phyloP scores from a whole-genome alignment of 2,329 filamentous ascomycete genomes.

The Venturiaceae sp. region DNA sequence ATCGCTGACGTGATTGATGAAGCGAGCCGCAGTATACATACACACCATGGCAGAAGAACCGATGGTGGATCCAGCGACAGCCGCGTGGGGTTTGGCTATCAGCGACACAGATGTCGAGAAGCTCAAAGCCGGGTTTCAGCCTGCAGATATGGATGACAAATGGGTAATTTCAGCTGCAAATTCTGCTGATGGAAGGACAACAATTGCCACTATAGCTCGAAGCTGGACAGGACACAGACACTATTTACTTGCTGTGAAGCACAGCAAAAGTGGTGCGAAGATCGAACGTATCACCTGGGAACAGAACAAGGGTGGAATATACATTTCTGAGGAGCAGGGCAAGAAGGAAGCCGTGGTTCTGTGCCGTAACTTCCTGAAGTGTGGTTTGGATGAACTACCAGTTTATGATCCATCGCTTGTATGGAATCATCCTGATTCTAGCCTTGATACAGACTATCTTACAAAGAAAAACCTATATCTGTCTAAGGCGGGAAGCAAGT shows the following conservation, averaged over 20 bases:
- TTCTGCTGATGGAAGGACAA: background rate
- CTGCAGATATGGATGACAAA: background rate
- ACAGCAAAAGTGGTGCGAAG: background rate
- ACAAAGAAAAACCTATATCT: too few species aligned
- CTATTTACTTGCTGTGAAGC: background rate
- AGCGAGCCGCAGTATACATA: too few species aligned
- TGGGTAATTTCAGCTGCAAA: background rate
- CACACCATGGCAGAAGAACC: too few species aligned
- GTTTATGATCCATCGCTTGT: background rate
- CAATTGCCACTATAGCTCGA: background rate
- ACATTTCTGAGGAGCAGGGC: background rate
- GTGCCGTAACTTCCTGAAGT: background rate
- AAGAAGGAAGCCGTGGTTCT: background rate
- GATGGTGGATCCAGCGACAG: background rate
- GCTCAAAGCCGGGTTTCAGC: background rate
- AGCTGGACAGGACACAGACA: background rate
- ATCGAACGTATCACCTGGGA: background rate
- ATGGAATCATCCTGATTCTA: background rate
- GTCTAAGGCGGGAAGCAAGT: too few species aligned
- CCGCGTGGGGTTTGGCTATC: background rate
- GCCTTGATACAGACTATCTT: too few species aligned
- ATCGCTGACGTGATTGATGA: too few species aligned
- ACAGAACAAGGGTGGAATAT: background rate
- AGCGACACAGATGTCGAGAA: background rate
- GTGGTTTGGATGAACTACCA: background rate